A percentile compares a stretch with the other conserved stretches of the same genome.
phyloP scores from a whole-genome alignment of 2,329 filamentous ascomycete species.

The Penicillium sp. region DNA sequence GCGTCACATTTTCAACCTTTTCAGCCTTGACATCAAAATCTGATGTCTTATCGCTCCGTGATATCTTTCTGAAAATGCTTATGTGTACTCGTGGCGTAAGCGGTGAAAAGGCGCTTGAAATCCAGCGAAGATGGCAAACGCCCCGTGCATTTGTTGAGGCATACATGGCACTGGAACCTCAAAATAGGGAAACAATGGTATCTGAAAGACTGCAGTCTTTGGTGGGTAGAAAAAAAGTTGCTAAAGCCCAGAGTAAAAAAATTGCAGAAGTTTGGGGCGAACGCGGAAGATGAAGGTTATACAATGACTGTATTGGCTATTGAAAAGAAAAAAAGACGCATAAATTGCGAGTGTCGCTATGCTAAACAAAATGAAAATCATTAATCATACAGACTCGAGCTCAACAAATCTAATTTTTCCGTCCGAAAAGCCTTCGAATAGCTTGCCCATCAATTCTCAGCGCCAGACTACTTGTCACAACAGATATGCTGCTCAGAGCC shows the following conservation, averaged over 20 bases:
- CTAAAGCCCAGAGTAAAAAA: slow-evolving; percentile 67
- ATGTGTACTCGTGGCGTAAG: slow-evolving; percentile 79
- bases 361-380: not conserved
- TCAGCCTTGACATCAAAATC: slow-evolving; percentile 75
- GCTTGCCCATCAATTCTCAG: slow-evolving; percentile 57
- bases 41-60: slow-evolving; percentile 71
- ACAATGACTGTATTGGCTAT: not conserved
- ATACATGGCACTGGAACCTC: slow-evolving; percentile 60
- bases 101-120: slow-evolving; percentile 77
- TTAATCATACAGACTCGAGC: not conserved
- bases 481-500: slow-evolving; percentile 89
- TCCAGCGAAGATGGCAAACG: slow-evolving; percentile 78
- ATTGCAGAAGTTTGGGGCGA: slow-evolving; percentile 73
- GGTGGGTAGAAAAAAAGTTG: slow-evolving; percentile 70
- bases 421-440: slow-evolving; percentile 23
- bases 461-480: slow-evolving; percentile 79
- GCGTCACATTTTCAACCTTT: slow-evolving; percentile 73
- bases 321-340: not conserved
- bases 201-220: slow-evolving; percentile 59
- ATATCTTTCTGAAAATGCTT: slow-evolving; percentile 81
- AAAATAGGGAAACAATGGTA: slow-evolving; percentile 65
- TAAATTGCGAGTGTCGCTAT: not conserved
- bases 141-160: slow-evolving; percentile 73
- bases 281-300: slow-evolving; percentile 12
- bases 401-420: slow-evolving; percentile 1